Conservation (phyloP, 176 grass and related monocot species). For the Guadua angustifolia region DNA sequence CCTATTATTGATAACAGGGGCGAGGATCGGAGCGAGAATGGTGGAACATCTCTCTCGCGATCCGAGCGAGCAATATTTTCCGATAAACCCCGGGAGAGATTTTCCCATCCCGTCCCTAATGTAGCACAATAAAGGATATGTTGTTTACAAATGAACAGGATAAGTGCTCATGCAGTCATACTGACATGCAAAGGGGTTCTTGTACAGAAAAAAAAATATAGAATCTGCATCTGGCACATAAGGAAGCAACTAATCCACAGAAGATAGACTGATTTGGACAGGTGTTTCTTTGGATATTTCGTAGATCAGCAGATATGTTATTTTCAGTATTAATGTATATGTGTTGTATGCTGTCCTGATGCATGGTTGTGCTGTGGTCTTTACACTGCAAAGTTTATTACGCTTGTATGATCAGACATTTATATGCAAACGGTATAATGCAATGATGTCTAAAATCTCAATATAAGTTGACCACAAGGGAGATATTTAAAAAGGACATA, state of each 20-base stretch:
- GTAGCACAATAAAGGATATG: too few species aligned
- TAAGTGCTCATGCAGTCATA: too few species aligned
- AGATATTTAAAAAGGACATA: constrained; percentile 46
- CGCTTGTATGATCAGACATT: neutral
- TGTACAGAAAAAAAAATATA: too few species aligned
- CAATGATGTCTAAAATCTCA: neutral
- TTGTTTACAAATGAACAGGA: too few species aligned
- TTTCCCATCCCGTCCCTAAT: too few species aligned
- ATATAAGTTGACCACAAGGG: constrained; percentile 38
- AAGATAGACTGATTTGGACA: neutral
- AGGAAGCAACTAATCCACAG: constrained; percentile 23
- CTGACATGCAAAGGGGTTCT: too few species aligned
- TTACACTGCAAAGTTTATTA: neutral
- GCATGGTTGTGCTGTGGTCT: neutral
- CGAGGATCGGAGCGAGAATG: too few species aligned
- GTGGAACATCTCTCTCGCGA: too few species aligned
- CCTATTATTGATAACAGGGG: too few species aligned
- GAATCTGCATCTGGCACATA: neutral
- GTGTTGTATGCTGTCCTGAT: neutral
- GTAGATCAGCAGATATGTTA: neutral
- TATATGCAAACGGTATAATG: neutral
- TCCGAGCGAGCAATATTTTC: too few species aligned
- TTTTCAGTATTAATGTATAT: neutral
- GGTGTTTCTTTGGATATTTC: neutral
- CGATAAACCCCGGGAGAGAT: too few species aligned